These are phyloP conservation scores for Backusella mclennaniae DNA, from an alignment of 192 early-diverging fungal genomes.

Conservation along the genomic window DNA sequence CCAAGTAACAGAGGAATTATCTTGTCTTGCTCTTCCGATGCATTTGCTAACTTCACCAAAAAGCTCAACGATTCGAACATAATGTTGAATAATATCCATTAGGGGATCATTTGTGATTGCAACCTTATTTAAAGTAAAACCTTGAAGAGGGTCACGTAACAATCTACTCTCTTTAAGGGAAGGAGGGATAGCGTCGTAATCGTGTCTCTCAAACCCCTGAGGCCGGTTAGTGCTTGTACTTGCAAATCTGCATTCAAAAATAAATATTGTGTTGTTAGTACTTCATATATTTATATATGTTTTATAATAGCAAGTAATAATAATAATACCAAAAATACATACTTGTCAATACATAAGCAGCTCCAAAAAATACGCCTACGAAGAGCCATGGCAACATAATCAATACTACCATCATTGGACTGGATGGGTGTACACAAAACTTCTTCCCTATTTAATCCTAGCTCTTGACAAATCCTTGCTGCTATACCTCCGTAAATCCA, in stretches of 20 bases:
- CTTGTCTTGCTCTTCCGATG: constrained; percentile 19
- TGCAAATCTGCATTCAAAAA: constrained; percentile 24
- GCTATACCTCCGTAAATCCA: constrained; percentile 57
- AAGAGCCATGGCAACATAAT: constrained; percentile 33
- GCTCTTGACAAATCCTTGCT: constrained; percentile 45
- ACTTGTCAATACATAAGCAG: constrained; percentile 49
- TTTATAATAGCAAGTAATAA: background rate
- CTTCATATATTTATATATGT: background rate
- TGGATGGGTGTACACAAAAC: constrained; percentile 22
- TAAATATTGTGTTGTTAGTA: background rate
- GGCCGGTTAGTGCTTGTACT: constrained; percentile 42
- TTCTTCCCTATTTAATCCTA: constrained; percentile 52
- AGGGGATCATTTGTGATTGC: constrained; percentile 21
- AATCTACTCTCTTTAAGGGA: constrained; percentile 19
- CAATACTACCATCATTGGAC: constrained; percentile 41
- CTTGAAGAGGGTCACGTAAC: constrained; percentile 20
- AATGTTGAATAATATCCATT: constrained; percentile 16
- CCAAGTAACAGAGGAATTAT: constrained; percentile 13
- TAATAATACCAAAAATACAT: constrained; percentile 8
- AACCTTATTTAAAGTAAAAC: constrained; percentile 5
- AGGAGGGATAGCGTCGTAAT: constrained; percentile 36
- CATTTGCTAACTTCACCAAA: constrained; percentile 35
- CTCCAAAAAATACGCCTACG: constrained; percentile 51
- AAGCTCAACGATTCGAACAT: constrained; percentile 12
- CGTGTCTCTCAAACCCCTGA: constrained; percentile 45